phyloP scores from a whole-genome alignment of 169 alveolate species.

The Perkinsus marinus region DNA sequence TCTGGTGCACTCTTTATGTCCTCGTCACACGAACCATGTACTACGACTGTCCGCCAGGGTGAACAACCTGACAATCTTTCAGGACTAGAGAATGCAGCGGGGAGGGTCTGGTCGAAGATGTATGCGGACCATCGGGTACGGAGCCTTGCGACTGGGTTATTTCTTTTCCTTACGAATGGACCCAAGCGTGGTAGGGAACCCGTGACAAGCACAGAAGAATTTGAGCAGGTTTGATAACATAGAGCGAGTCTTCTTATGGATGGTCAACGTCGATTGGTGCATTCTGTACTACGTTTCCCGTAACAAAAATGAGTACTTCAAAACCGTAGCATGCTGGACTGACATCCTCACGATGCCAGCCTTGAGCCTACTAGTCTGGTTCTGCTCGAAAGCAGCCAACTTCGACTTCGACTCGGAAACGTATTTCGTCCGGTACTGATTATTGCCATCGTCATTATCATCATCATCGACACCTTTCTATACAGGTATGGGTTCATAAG shows the following conservation, averaged over 20 bases:
- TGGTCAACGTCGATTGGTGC: background rate
- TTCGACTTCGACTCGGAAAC: background rate
- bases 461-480: background rate
- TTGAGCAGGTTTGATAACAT: background rate
- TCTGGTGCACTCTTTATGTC: background rate
- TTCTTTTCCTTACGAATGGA: background rate
- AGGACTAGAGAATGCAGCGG: background rate
- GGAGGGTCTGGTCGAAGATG: background rate
- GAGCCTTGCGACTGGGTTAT: background rate
- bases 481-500: background rate
- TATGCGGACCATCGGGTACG: background rate
- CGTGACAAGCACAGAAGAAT: too few relatives aligned
- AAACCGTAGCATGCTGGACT: background rate
- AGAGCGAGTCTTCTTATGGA: background rate
- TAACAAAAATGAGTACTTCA: background rate
- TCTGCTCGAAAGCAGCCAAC: background rate
- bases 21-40: background rate
- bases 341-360: background rate
- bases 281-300: background rate
- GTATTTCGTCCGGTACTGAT: background rate
- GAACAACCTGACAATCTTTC: too few relatives aligned
- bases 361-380: background rate
- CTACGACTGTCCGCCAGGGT: too few relatives aligned
- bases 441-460: background rate
- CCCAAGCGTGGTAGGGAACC: background rate